A percentile compares a stretch with the other conserved stretches of the same genome.
phyloP scores from a whole-genome alignment of 2,329 filamentous ascomycete species.

The Xenosphaeropsis pyriputrescens region DNA sequence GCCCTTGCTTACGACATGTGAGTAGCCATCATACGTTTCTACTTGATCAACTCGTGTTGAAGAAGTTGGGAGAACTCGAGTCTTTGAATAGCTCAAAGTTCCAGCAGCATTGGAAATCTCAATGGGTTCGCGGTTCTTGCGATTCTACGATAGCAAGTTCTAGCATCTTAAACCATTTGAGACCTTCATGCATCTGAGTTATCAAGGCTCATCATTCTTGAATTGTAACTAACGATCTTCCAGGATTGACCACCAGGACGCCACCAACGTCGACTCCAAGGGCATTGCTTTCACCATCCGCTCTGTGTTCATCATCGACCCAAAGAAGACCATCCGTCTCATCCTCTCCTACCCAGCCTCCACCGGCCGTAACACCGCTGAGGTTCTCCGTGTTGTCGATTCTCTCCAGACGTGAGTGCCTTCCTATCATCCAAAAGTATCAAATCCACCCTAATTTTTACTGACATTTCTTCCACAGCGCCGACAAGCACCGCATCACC shows the following conservation, averaged over 20 bases:
- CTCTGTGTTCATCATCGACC: conserved; percentile 89
- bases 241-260: conserved; percentile 66
- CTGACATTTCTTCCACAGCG: conserved; percentile 16
- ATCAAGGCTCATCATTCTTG: background rate
- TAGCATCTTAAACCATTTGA: too few relatives aligned
- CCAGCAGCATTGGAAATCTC: too few relatives aligned
- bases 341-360: conserved; percentile 88
- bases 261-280: conserved; percentile 68
- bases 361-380: conserved; percentile 69
- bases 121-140: too few relatives aligned
- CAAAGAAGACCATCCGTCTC: conserved; percentile 81
- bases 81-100: too few relatives aligned
- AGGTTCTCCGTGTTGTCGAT: conserved; percentile 68
- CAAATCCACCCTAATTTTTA: background rate
- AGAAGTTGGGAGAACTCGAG: too few relatives aligned
- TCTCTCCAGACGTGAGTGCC: conserved; percentile 46
- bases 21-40: conserved; percentile 13
- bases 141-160: too few relatives aligned
- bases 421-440: background rate
- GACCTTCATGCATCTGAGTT: too few relatives aligned
- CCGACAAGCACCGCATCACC: conserved; percentile 77
- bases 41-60: too few relatives aligned
- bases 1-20: conserved; percentile 68
- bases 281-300: conserved; percentile 88
- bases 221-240: conserved; percentile 1